Evolutionary conservation across 2,329 filamentous ascomycete genomes (phyloP).

Genomic region (Knufia fluminis): DNA sequence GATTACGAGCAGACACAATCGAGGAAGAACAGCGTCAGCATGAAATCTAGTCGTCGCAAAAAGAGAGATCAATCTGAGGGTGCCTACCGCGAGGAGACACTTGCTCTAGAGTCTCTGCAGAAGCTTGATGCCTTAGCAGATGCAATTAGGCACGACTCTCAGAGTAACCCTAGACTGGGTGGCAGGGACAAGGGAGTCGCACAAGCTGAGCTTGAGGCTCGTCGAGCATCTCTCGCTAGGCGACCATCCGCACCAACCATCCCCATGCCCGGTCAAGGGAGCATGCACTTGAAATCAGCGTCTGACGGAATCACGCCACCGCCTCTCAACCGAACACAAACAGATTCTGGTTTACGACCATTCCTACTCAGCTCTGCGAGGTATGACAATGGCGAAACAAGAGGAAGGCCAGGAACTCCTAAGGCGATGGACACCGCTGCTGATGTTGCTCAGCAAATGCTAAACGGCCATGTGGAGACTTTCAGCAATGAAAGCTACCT

Average conservation of each 20-base stretch:
- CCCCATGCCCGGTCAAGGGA: constrained; percentile 55
- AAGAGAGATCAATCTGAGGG: neutral
- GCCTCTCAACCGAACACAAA: constrained; percentile 30
- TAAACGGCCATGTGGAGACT: constrained; percentile 42
- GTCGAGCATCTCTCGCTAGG: constrained; percentile 72
- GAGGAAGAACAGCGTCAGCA: constrained; percentile 1
- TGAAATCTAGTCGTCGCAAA: neutral
- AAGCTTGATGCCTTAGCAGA: constrained; percentile 4
- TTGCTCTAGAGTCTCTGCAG: neutral
- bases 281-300: constrained; percentile 33
- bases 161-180: constrained; percentile 37
- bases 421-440: constrained; percentile 65
- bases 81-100: neutral
- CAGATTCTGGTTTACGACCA: constrained; percentile 21
- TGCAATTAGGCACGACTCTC: neutral
- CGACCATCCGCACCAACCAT: constrained; percentile 73
- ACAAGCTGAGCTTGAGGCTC: constrained; percentile 78
- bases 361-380: constrained; percentile 35
- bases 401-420: constrained; percentile 83
- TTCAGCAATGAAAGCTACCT: constrained; percentile 31
- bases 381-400: constrained; percentile 27
- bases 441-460: constrained; percentile 39
- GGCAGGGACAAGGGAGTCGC: constrained; percentile 63
- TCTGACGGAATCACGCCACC: constrained; percentile 19
- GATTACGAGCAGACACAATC: neutral